These are phyloP conservation scores for Neurospora sp. DNA, from an alignment of 495 filamentous ascomycete species.

Conservation along the genomic window DNA sequence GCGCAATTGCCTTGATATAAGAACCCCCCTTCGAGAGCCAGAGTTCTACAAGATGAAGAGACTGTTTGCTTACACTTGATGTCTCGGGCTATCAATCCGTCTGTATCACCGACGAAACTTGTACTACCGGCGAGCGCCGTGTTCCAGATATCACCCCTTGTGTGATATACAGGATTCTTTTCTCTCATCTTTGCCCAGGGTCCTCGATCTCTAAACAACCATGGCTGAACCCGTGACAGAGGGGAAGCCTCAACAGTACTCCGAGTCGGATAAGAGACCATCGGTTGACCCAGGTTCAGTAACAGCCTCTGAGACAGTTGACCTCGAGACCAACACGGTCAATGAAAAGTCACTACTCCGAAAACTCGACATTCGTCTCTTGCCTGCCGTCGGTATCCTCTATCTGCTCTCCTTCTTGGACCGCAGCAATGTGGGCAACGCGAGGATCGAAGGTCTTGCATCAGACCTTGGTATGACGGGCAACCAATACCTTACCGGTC, in stretches of 20 bases:
- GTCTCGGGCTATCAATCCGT: background rate
- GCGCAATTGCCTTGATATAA: background rate
- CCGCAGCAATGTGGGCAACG: conserved; percentile 56
- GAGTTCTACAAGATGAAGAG: background rate
- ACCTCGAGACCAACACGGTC: conserved; percentile 19
- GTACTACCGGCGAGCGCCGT: background rate
- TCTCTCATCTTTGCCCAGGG: background rate
- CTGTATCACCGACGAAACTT: background rate
- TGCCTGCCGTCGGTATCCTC: conserved; percentile 58
- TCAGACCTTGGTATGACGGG: conserved; percentile 57
- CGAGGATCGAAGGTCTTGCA: conserved; percentile 51
- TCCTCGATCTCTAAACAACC: background rate
- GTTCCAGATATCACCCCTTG: background rate
- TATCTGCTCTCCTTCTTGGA: conserved; percentile 69
- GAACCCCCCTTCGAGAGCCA: background rate
- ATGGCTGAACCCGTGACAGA: background rate
- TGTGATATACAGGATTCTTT: background rate
- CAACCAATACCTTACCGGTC: conserved; percentile 59
- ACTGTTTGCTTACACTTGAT: background rate
- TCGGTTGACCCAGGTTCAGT: conserved; percentile 2
- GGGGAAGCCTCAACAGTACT: background rate
- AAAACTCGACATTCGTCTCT: conserved; percentile 53
- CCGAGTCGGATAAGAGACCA: background rate
- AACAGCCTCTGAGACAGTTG: conserved; percentile 14
- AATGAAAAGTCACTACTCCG: conserved; percentile 54